Percentiles rank a stretch among this genome's conserved stretches.
Conservation (phyloP, 2,329 filamentous ascomycete species). For the Fusarium xylarioides region DNA sequence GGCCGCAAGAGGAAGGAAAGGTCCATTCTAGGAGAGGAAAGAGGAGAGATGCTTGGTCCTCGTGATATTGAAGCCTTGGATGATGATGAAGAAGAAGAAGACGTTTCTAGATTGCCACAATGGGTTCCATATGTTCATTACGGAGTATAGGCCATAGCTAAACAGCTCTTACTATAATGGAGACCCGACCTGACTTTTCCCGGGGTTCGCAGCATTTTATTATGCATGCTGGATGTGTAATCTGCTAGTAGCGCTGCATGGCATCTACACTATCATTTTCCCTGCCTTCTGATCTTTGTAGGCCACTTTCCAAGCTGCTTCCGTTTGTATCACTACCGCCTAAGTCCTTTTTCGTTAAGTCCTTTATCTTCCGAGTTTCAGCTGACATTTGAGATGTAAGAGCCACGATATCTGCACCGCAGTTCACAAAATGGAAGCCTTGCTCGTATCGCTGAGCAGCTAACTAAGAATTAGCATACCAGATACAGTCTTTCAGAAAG, state of each 20-base stretch:
- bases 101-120: background rate
- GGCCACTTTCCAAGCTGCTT: no score
- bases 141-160: background rate
- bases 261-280: background rate
- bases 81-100: background rate
- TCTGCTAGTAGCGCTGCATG: background rate
- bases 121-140: background rate
- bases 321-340: no score
- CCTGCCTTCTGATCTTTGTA: no score
- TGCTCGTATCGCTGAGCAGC: no score
- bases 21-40: no score
- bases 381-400: no score
- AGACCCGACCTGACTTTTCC: background rate
- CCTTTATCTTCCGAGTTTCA: no score
- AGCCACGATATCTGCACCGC: no score
- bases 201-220: background rate
- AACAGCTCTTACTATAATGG: background rate
- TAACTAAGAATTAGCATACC: no score
- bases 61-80: background rate
- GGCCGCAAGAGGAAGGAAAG: background rate
- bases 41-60: fast-evolving
- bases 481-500: no score
- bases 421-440: no score
- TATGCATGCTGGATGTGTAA: background rate
- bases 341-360: no score